A percentile compares a stretch with the other conserved stretches of the same genome.
phyloP scores from a whole-genome alignment of 495 filamentous ascomycete genomes.

The Aspergillus olivimuriae region DNA sequence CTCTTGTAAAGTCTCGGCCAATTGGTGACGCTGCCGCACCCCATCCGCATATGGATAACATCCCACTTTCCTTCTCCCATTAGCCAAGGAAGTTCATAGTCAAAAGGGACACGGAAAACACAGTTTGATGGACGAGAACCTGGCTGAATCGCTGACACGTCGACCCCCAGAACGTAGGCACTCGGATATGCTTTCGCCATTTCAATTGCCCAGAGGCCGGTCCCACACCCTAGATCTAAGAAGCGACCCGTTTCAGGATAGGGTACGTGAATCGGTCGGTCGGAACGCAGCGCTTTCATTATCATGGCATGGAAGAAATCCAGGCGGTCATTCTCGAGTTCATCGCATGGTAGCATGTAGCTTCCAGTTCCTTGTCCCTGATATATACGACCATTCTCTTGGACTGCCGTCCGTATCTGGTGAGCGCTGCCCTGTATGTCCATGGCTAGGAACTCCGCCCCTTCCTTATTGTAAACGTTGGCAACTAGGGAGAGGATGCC shows the following conservation, averaged over 20 bases:
- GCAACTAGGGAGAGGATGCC: no score
- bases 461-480: no score
- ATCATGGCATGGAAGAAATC: constrained; percentile 1
- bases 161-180: background rate
- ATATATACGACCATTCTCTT: background rate
- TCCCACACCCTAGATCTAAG: constrained; percentile 1
- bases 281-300: background rate
- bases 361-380: background rate
- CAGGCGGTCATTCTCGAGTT: background rate
- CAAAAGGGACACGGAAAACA: background rate
- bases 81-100: constrained; percentile 1
- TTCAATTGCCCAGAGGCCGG: constrained; percentile 1
- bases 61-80: background rate
- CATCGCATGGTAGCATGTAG: constrained; percentile 1
- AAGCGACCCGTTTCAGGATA: background rate
- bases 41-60: background rate
- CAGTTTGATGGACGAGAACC: background rate
- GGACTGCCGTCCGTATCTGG: no score
- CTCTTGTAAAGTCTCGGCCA: background rate
- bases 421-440: no score
- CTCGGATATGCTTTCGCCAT: background rate
- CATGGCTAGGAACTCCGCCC: no score
- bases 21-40: background rate
- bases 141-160: constrained; percentile 1
- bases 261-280: background rate